Evolutionary conservation across 306 rosid genomes (phyloP), one percentile per base, ranked within the genome.

Genomic region (Rosa lucieae): DNA sequence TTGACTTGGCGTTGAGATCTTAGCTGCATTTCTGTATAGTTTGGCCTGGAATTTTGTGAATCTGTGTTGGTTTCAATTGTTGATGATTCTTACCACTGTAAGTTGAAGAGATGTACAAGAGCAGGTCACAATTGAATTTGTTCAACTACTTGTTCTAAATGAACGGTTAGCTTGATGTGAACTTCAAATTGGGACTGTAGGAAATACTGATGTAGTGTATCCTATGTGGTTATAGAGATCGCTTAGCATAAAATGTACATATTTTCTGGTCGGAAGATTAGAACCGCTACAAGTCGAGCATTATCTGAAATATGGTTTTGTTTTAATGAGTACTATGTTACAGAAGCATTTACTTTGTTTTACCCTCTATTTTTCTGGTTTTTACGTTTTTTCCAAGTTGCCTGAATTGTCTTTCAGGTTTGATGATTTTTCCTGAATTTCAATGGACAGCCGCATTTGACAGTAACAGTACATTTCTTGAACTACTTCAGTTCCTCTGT

Each of bases 1-100:
- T 61, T 61, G 20, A 29, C 5, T 23, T 20, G 61, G 53, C 69
- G 10, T 75, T 63, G 75, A 86, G 88, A 82, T 88, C 85, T 5
- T 78, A 71, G 51, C 18, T 73, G 39, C 26, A 49, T 77, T 53
- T 70, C 26, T 6, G 72, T 39, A 29, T 70, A 80, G 52, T 80
- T 20, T 43, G 37, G 77, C 11, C 58, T 65, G 9, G 18, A 62
- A n/a, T 13, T 21, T 15, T 77, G 68, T 46, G 2, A 14, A 59
- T 47, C 35, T 59, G 18, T 44, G 23, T 59, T 70, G 37, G 14
- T 17, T 49, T 49, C 17, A 35, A 32, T 32, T 32, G 35, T 2
- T 2, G 35, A 32, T 32, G 35, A 32, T 32, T 32, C 35, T 32
- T 1, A 2, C 35, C 35, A 32, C 35, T 32, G 35, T 32, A 23